phyloP scores from a whole-genome alignment of 176 grass and related monocot species.

The Aegilops bicornis region DNA sequence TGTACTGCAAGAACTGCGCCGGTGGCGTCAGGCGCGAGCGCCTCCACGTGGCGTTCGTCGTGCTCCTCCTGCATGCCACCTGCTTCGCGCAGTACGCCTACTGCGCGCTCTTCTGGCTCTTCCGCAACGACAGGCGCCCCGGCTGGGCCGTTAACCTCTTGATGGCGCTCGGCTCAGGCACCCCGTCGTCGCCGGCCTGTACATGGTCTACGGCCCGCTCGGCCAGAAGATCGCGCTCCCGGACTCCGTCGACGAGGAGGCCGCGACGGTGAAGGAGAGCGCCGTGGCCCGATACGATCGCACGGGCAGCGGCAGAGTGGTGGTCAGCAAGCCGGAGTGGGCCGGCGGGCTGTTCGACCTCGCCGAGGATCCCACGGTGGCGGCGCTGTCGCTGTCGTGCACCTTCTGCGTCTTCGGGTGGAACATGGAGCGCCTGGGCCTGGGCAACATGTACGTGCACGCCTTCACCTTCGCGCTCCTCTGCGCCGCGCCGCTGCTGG shows the following conservation, averaged over 20 bases:
- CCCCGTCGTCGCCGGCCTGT: slow-evolving; percentile 36
- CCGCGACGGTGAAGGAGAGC: background rate
- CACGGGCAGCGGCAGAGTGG: background rate
- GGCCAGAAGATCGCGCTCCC: slow-evolving; percentile 35
- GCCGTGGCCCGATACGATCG: no score
- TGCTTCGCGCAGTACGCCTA: slow-evolving; percentile 63
- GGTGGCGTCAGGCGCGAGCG: slow-evolving; percentile 25
- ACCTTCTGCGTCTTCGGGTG: slow-evolving; percentile 78
- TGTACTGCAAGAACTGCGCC: slow-evolving; percentile 57
- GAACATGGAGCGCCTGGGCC: slow-evolving; percentile 85
- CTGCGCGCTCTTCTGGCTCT: slow-evolving; percentile 68
- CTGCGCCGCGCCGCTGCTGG: slow-evolving; percentile 54
- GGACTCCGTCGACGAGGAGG: background rate
- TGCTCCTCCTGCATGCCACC: slow-evolving; percentile 58
- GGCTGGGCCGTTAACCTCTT: slow-evolving; percentile 56
- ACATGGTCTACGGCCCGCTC: slow-evolving; percentile 59
- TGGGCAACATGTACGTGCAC: slow-evolving; percentile 84
- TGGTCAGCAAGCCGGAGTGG: slow-evolving; percentile 42
- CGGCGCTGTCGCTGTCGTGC: slow-evolving; percentile 53
- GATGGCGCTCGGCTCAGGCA: slow-evolving; percentile 47
- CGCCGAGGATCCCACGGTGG: slow-evolving; percentile 52
- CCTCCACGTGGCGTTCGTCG: slow-evolving; percentile 42
- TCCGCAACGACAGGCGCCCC: slow-evolving; percentile 35
- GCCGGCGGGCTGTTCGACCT: slow-evolving; percentile 61
- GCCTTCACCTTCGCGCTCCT: slow-evolving; percentile 65